Base-by-base conservation (phyloP, 345 rosid species). In the Aethionema arabicum region DNA sequence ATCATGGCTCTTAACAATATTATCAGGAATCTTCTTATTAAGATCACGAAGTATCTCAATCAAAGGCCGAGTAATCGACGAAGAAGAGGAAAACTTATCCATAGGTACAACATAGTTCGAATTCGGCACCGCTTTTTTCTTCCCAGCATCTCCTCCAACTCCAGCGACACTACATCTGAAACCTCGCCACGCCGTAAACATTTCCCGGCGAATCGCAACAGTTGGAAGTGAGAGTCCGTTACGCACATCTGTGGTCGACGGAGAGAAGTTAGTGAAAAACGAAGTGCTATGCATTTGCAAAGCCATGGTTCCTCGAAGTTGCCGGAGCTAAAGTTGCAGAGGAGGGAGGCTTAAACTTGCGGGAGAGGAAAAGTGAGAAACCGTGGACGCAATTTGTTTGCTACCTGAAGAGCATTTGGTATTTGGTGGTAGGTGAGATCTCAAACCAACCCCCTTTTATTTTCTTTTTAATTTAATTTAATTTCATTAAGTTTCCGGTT, bases 31-130 rank as follows among this genome's bases (percentile, higher is more conserved):
- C 76, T 86, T 80, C 82, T 87, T 87, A 72, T 93, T 93, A 69
- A 93, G 96, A 64, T 93, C 99, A 11, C 99, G 91, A 41, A 93
- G 82, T 81, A 93, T 93, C 86, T 93, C 99, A 21, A 72, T 87
- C 13, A 93, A 79, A 39, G 99, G 99, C 11, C 99, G 84, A 46
- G 88, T 90, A 67, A 93, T 85, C 48, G 80, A 87, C 0, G 98
- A 85, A 0, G 90, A 80, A 6, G 78, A 78, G 1, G 87, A 68
- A 37, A 83, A 69, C 60, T 84, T 89, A 69, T 89, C 91, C 67
- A 93, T 61, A 54, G 97, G 99, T 44, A 93, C 97, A 36, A 93
- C 99, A 50, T 93, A 93, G 78, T 89, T 93, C 5, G 97, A 80
- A 80, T 80, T 89, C 0, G 95, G 95, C 30, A 89, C 88, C 7